Evolutionary conservation across 2,329 filamentous ascomycete species (phyloP).

Genomic region (Aspergillus phoenicis): DNA sequence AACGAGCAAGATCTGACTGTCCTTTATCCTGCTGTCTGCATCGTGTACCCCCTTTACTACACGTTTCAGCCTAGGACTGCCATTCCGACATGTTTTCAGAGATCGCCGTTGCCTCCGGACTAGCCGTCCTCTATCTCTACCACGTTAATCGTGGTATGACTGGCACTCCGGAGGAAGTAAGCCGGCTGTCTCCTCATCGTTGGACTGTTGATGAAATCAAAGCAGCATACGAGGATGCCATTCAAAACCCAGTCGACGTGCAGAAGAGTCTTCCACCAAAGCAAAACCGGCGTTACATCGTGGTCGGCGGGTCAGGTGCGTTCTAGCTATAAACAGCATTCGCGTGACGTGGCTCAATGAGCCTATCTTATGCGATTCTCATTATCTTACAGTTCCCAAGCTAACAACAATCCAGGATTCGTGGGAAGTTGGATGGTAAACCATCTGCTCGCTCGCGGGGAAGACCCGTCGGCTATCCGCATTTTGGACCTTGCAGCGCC

Average conservation of each 20-base stretch:
- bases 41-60: too few relatives aligned
- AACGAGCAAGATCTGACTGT: too few relatives aligned
- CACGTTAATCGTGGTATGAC: slow-evolving; percentile 35
- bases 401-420: slow-evolving; percentile 46
- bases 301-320: slow-evolving; percentile 44
- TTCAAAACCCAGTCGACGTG: slow-evolving; percentile 35
- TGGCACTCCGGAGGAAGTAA: slow-evolving; percentile 30
- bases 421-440: slow-evolving; percentile 59
- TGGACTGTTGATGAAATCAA: slow-evolving; percentile 41
- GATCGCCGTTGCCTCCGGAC: slow-evolving; percentile 21
- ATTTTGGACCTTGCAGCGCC: slow-evolving; percentile 56
- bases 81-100: slow-evolving; percentile 14
- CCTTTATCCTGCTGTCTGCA: too few relatives aligned
- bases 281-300: slow-evolving; percentile 41
- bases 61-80: neutral
- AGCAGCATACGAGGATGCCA: slow-evolving; percentile 33
- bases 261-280: slow-evolving; percentile 39
- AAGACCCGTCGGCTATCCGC: slow-evolving; percentile 54
- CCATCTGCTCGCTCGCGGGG: slow-evolving; percentile 57
- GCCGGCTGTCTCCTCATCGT: slow-evolving; percentile 29
- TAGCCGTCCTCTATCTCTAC: slow-evolving; percentile 30
- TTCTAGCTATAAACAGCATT: slow-evolving; percentile 1
- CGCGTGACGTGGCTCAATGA: neutral
- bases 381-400: neutral
- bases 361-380: too few relatives aligned